These are phyloP conservation scores for Phytophthora sojae DNA, from an alignment of 352 stramenopile genomes.

Conservation along the genomic window DNA sequence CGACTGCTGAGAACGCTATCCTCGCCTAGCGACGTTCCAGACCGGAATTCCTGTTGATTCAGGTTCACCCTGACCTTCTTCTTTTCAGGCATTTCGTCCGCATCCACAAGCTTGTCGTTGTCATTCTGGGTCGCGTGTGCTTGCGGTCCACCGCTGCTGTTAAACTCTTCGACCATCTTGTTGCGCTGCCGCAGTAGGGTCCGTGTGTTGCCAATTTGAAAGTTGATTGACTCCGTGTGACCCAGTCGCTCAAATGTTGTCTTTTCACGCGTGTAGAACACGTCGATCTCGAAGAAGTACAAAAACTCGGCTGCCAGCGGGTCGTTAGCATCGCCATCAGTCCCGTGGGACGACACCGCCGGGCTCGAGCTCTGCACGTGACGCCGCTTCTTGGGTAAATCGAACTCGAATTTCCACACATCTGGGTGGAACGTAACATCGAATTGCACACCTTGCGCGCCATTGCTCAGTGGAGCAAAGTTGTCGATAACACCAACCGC, in stretches of 20 bases:
- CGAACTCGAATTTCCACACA: slow-evolving; percentile 92
- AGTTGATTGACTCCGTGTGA: slow-evolving; percentile 79
- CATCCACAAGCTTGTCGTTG: slow-evolving; percentile 52
- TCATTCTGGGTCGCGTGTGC: slow-evolving; percentile 42
- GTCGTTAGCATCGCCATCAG: slow-evolving; percentile 43
- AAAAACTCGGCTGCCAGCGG: slow-evolving; percentile 67
- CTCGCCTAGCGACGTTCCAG: slow-evolving; percentile 52
- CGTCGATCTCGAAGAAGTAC: slow-evolving; percentile 90
- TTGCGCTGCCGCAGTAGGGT: slow-evolving; percentile 86
- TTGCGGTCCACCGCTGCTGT: slow-evolving; percentile 41
- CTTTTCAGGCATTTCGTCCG: slow-evolving; percentile 76
- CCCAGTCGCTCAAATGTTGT: slow-evolving; percentile 66
- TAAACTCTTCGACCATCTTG: slow-evolving; percentile 65
- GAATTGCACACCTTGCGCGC: slow-evolving; percentile 58
- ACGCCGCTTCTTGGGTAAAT: slow-evolving; percentile 88
- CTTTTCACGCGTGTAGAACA: slow-evolving; percentile 78
- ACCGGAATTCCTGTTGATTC: slow-evolving; percentile 47
- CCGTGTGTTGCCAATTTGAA: slow-evolving; percentile 88
- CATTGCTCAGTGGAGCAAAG: slow-evolving; percentile 49
- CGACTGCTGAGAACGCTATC: slow-evolving; percentile 24
- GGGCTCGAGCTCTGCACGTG: slow-evolving; percentile 54
- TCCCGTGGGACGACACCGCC: slow-evolving; percentile 21
- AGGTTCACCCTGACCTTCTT: slow-evolving; percentile 75
- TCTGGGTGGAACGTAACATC: slow-evolving; percentile 89
- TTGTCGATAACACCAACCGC: slow-evolving; percentile 69